Percentiles rank a stretch among this genome's conserved stretches.
Evolutionary conservation across 495 filamentous ascomycete species (phyloP).

Genomic region (Evansstolkia leycettana): DNA sequence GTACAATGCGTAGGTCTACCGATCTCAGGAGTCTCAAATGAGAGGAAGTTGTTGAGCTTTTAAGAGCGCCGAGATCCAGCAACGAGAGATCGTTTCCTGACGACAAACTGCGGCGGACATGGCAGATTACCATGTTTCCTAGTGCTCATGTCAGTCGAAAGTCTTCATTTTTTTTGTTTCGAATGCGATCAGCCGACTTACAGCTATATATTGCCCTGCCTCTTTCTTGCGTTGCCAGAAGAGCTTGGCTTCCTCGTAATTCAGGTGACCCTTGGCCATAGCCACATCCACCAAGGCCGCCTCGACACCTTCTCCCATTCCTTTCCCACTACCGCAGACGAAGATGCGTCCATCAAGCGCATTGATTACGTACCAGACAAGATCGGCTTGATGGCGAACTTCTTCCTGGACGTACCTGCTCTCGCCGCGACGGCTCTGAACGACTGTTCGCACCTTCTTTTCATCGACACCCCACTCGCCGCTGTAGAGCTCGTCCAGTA

Average conservation of each 20-base stretch:
- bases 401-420: conserved; percentile 82
- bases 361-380: conserved; percentile 96
- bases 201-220: conserved; percentile 76
- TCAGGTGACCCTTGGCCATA: conserved; percentile 67
- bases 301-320: conserved; percentile 97
- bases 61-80: too few relatives aligned
- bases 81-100: too few relatives aligned
- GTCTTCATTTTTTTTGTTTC: too few relatives aligned
- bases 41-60: too few relatives aligned
- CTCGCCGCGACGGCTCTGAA: conserved; percentile 69
- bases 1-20: too few relatives aligned
- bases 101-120: too few relatives aligned
- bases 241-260: conserved; percentile 54
- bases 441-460: conserved; percentile 82
- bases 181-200: conserved; percentile 29
- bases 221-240: conserved; percentile 81
- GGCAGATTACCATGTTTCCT: conserved; percentile 21
- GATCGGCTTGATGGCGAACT: conserved; percentile 72
- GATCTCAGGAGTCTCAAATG: too few relatives aligned
- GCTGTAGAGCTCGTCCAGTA: conserved; percentile 88
- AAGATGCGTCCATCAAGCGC: conserved; percentile 86
- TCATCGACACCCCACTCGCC: conserved; percentile 96
- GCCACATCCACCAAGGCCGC: conserved; percentile 66
- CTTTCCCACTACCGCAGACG: conserved; percentile 85
- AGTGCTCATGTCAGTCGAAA: too few relatives aligned